Conservation (phyloP, 371 early-diverging fungal species). For the Sporodiniella umbellata region DNA sequence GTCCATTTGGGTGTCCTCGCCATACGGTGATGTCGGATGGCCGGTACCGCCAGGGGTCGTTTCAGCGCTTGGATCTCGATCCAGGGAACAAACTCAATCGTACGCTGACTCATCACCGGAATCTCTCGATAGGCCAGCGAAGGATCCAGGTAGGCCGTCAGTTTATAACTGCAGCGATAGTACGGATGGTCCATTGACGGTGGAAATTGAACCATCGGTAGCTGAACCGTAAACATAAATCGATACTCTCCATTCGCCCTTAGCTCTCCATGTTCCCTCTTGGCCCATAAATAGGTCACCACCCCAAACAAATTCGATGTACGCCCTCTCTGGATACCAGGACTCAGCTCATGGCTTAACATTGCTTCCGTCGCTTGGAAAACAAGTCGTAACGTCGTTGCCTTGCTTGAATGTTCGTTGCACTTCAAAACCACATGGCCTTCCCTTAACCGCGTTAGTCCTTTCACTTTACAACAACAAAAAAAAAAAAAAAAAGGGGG, state of each 20-base stretch:
- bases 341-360: conserved; percentile 6
- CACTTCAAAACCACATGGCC: conserved; percentile 6
- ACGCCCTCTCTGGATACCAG: background rate
- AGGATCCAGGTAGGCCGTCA: conserved; percentile 4
- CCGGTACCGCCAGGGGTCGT: background rate
- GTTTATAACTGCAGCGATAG: conserved; percentile 6
- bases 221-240: conserved; percentile 14
- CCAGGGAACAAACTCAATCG: conserved; percentile 4
- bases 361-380: conserved; percentile 5
- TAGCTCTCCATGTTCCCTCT: background rate
- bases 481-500: too few species aligned
- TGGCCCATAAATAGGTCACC: background rate
- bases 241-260: background rate
- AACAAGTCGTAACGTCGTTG: background rate
- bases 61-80: conserved; percentile 7
- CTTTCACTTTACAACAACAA: background rate
- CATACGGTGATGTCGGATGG: background rate
- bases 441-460: background rate
- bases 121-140: background rate
- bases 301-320: conserved; percentile 4
- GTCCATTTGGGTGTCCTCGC: background rate
- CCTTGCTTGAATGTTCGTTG: conserved; percentile 1
- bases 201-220: conserved; percentile 19
- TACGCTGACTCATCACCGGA: background rate
- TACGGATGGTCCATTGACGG: conserved; percentile 9